Percentiles rank a stretch among this genome's conserved stretches.
Evolutionary conservation across 106 monocot genomes (phyloP).

Genomic region (Cymbidium sinense): DNA sequence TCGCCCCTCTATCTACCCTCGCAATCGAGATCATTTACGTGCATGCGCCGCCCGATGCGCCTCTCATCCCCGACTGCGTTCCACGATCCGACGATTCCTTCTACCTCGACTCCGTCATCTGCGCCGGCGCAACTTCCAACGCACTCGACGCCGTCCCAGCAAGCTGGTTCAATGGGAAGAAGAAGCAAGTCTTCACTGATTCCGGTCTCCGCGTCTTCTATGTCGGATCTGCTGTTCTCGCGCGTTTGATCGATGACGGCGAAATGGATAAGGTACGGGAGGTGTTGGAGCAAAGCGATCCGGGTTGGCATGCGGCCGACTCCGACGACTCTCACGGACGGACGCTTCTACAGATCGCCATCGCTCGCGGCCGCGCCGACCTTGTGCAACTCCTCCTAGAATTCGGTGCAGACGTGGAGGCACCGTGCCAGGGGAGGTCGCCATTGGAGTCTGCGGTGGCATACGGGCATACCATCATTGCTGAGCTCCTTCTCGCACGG

Average conservation of each 20-base stretch:
- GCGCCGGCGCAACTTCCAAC: slow-evolving; percentile 33
- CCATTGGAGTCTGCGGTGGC: slow-evolving; percentile 45
- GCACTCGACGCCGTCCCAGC: slow-evolving; percentile 35
- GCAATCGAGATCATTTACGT: slow-evolving; percentile 31
- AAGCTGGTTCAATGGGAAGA: slow-evolving; percentile 52
- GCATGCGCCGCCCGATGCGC: slow-evolving; percentile 5
- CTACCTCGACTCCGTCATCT: slow-evolving; percentile 54
- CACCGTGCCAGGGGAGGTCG: slow-evolving; percentile 24
- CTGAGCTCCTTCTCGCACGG: slow-evolving; percentile 35
- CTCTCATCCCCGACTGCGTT: slow-evolving; percentile 23
- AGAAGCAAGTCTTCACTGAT: slow-evolving; percentile 51
- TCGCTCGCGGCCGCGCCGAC: slow-evolving; percentile 33
- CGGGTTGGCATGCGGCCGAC: slow-evolving; percentile 42
- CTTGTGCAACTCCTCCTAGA: slow-evolving; percentile 52
- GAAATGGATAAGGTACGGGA: slow-evolving; percentile 32
- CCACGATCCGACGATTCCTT: slow-evolving; percentile 36
- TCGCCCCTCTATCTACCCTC: slow-evolving; percentile 34
- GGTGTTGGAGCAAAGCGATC: slow-evolving; percentile 42
- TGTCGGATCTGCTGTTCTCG: slow-evolving; percentile 39
- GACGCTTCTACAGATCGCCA: slow-evolving; percentile 39
- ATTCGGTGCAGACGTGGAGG: slow-evolving; percentile 38
- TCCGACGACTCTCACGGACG: slow-evolving; percentile 27
- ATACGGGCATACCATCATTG: slow-evolving; percentile 37
- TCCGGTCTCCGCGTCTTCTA: slow-evolving; percentile 32
- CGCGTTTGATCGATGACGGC: slow-evolving; percentile 30